These are phyloP conservation scores for Hypoxylon sp. DNA, from an alignment of 2,329 filamentous ascomycete species.

Conservation along the genomic window DNA sequence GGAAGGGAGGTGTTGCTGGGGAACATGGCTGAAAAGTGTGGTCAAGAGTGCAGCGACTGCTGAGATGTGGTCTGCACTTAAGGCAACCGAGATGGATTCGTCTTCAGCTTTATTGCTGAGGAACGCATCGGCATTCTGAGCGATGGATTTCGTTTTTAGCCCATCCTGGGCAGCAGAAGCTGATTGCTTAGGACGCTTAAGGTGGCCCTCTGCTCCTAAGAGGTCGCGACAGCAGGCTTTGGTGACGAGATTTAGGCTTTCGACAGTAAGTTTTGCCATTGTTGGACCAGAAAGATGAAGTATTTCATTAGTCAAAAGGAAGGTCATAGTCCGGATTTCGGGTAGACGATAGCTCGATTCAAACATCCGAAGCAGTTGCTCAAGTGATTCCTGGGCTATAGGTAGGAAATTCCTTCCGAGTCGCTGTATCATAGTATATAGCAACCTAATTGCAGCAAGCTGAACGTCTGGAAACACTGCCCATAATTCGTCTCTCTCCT, in stretches of 20 bases:
- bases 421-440: conserved; percentile 70
- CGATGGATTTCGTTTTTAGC: conserved; percentile 60
- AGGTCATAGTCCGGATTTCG: conserved; percentile 72
- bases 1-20: conserved; percentile 77
- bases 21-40: conserved; percentile 72
- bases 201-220: conserved; percentile 67
- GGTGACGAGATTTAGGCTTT: conserved; percentile 73
- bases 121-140: conserved; percentile 81
- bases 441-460: conserved; percentile 75
- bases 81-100: conserved; percentile 52
- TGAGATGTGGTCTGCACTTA: conserved; percentile 63
- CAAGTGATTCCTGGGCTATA: conserved; percentile 74
- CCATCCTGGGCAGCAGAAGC: conserved; percentile 56
- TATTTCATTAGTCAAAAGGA: conserved; percentile 70
- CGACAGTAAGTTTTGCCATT: conserved; percentile 75
- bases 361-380: conserved; percentile 81
- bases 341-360: conserved; percentile 67
- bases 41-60: conserved; percentile 76
- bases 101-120: conserved; percentile 63
- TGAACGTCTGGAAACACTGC: conserved; percentile 81
- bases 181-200: conserved; percentile 59
- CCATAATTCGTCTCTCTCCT: conserved; percentile 87
- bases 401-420: conserved; percentile 72
- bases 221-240: conserved; percentile 82
- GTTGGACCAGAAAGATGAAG: conserved; percentile 75